Evolutionary conservation across 2,329 filamentous ascomycete species (phyloP), one percentile per base, ranked within the genome.

Genomic region (Verticillium klebahnii): DNA sequence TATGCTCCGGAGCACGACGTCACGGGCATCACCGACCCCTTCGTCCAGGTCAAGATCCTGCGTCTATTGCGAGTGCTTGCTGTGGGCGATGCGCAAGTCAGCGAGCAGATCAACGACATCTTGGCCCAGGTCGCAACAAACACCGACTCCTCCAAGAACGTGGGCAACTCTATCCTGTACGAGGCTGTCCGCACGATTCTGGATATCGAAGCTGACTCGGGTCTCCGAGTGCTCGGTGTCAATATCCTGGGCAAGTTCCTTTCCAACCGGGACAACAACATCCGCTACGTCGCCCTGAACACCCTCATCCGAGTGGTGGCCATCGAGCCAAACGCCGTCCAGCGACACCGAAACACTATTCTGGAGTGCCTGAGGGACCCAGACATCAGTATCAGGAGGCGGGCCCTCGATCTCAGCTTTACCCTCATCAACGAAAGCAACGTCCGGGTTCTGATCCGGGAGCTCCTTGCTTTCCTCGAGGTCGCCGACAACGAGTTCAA

Each of bases 401-500:
- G 95, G 76, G 95, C 95, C n/a, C 84, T 99, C 45, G 95, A 99
- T 73, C 86, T 99, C 62, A 98, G 95, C 76, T 99, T 99, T 73
- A 99, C 96, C 5, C 82, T 99, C 59, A 97, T 99, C 77, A 98
- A 99, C 74, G 95, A 98, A 73, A 87, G 89, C 75, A 99, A 99
- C 70, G 93, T 99, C 39, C 89, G 95, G 45, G 91, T 98, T 5
- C 83, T 99, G 45, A 95, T 99, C 63, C 83, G 96, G 65, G 96
- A 99, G 73, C 82, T 99, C 50, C 82, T 99, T 54, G 93, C 95
- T 7, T 99, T 99, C 82, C 78, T 99, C 62, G 95, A 99, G 75
- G 93, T 97, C 59, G 94, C 96, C 60, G 95, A 99, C 71, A 97
- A 96, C 67, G 95, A 99, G 75, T 99, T 99, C 80, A 99, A 99